Base-by-base conservation (phyloP, 2,329 filamentous ascomycete genomes). In the Capronia epimyces region DNA sequence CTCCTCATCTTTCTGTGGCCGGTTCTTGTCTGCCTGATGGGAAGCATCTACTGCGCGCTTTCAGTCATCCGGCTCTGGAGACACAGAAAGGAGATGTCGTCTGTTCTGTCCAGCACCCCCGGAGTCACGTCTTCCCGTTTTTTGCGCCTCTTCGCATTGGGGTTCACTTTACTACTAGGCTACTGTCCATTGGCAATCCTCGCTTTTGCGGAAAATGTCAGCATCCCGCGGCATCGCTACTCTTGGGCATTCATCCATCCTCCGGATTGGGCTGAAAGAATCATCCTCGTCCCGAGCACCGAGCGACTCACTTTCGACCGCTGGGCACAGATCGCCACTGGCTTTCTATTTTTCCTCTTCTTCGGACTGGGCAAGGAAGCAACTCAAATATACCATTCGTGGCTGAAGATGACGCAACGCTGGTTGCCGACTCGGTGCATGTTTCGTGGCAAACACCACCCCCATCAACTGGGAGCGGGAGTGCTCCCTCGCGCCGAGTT, bases 301-400 rank as follows among this genome's bases (percentile, higher is more conserved):
- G 73, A 77, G 29, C 8, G 56, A 1, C 67, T 78, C 32, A 64
- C 70, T 37, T 76, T 76, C 52, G 78, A 83, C 61, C 74, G 76
- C 24, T 86, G 80, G 79, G 70, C 78, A 16, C 74, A 77, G 41
- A 67, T 84, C 8, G 71, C 62, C 0, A 69, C 74, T 2, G 79
- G 77, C 0, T 73, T 78, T 52, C 51, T 81, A 21, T 66, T 80
- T 10, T 86, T 86, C 62, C 46, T 77, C n/a, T 78, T 83, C 60
- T 85, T 85, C 57, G 83, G 83, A 7, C 75, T 81, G 13, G 83
- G 82, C 24, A 70, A 69, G 21, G 83, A 86, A 60, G 82, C 82
- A 0, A 67, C 71, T 3, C 67, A 69, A 20, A 76, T 79, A 65
- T 84, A 83, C 61, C 69, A 69, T 46, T 64, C 65, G 3, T 68